A percentile compares a stretch with the other conserved stretches of the same genome.
Evolutionary conservation across 352 stramenopile genomes (phyloP).

Genomic region (Phytophthora pseudosyringae): DNA sequence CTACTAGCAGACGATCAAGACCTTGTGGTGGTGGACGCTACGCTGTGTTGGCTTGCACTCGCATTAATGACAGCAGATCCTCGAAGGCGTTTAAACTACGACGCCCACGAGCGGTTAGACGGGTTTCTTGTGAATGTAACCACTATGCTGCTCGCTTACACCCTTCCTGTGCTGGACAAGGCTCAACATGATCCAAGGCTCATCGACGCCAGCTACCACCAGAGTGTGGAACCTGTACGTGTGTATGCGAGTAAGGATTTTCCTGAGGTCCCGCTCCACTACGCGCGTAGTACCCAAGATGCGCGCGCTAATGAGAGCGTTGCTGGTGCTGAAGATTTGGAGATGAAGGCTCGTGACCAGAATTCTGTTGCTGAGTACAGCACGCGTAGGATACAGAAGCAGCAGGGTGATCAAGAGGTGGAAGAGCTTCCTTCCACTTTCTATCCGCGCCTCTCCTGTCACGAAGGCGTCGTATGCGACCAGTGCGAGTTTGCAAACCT

Average conservation of each 20-base stretch:
- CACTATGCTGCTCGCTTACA: constrained; percentile 50
- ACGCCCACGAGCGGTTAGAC: constrained; percentile 62
- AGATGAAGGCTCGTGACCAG: constrained; percentile 37
- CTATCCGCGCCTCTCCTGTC: constrained; percentile 58
- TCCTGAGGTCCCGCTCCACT: constrained; percentile 38
- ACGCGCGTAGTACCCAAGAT: constrained; percentile 30
- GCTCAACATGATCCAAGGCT: constrained; percentile 23
- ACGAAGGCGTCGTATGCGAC: constrained; percentile 78
- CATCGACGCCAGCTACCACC: constrained; percentile 66
- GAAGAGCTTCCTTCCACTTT: constrained; percentile 27
- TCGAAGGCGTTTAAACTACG: constrained; percentile 53
- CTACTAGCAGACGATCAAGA: constrained; percentile 51
- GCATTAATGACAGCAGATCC: constrained; percentile 54
- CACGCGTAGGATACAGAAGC: constrained; percentile 14
- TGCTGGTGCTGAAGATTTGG: constrained; percentile 20
- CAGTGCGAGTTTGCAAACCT: constrained; percentile 70
- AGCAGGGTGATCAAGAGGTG: background rate
- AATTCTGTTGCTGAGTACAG: constrained; percentile 31
- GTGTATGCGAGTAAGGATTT: constrained; percentile 55
- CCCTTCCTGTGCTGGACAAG: constrained; percentile 44
- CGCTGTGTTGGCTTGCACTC: constrained; percentile 58
- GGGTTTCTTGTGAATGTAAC: constrained; percentile 76
- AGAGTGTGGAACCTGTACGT: constrained; percentile 48
- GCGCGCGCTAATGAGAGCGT: constrained; percentile 7
- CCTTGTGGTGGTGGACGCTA: constrained; percentile 63